Percentiles rank a stretch among this genome's conserved stretches.
Evolutionary conservation across 176 grass and related monocot species (phyloP).

Genomic region (Typha latifolia): DNA sequence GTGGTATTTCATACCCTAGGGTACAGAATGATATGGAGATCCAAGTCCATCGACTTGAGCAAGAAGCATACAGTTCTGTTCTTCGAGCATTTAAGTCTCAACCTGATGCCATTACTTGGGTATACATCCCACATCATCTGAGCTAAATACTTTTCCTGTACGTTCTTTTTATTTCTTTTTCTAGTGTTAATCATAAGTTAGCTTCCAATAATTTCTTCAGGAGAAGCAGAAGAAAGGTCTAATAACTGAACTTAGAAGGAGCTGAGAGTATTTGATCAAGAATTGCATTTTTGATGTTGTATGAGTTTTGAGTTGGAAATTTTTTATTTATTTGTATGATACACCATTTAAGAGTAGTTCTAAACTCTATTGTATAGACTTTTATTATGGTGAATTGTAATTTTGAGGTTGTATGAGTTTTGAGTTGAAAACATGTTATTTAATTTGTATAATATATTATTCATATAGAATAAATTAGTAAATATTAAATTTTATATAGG

Average conservation of each 20-base stretch:
- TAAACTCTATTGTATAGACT: no score
- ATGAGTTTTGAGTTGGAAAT: no score
- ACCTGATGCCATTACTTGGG: conserved; percentile 93
- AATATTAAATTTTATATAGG: no score
- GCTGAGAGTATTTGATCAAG: conserved; percentile 79
- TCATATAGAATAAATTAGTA: no score
- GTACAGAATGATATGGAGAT: conserved; percentile 63
- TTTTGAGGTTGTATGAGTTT: no score
- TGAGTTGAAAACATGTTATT: no score
- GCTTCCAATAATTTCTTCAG: conserved; percentile 24
- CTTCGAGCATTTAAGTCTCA: conserved; percentile 99
- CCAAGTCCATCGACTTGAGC: conserved; percentile 73
- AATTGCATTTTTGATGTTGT: no score
- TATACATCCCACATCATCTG: conserved; percentile 13
- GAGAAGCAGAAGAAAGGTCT: conserved; percentile 98
- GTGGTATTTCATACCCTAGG: conserved; percentile 37
- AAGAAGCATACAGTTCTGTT: conserved; percentile 89
- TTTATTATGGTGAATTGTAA: no score
- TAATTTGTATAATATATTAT: no score
- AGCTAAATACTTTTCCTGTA: not conserved
- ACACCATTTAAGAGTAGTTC: no score
- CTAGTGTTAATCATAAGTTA: conserved; percentile 6
- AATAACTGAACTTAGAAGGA: conserved; percentile 92
- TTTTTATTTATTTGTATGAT: no score
- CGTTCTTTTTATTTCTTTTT: conserved; percentile 1